These are phyloP conservation scores for Lentithecium fluviatile DNA, from an alignment of 495 filamentous ascomycete genomes.

Conservation along the genomic window DNA sequence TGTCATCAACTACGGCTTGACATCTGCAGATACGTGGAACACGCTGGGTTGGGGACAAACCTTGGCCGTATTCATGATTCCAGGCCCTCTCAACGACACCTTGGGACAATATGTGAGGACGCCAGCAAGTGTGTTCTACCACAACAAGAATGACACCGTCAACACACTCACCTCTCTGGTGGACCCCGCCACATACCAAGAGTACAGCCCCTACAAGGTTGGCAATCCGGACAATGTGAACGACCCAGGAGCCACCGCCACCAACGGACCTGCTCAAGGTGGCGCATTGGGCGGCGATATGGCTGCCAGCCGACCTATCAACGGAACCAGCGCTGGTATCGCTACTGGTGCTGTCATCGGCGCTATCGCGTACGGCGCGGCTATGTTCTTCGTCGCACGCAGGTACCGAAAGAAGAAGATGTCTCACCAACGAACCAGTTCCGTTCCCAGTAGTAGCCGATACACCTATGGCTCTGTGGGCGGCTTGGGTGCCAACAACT, in stretches of 20 bases:
- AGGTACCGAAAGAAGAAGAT: slow-evolving; percentile 87
- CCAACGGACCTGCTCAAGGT: slow-evolving; percentile 29
- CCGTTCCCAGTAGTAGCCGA: slow-evolving; percentile 48
- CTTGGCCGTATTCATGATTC: slow-evolving; percentile 72
- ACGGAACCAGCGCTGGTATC: slow-evolving; percentile 79
- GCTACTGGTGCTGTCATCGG: slow-evolving; percentile 73
- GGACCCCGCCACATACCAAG: slow-evolving; percentile 64
- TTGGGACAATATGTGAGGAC: slow-evolving; percentile 65
- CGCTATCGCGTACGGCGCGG: slow-evolving; percentile 91
- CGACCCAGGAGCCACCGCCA: slow-evolving; percentile 36
- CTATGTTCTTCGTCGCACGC: slow-evolving; percentile 94
- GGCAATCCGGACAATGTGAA: slow-evolving; percentile 50
- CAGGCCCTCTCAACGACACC: slow-evolving; percentile 59
- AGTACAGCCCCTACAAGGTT: slow-evolving; percentile 58
- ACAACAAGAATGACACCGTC: slow-evolving; percentile 58
- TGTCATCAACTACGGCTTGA: slow-evolving; percentile 67
- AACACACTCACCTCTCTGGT: slow-evolving; percentile 73
- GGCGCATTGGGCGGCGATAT: slow-evolving; percentile 49
- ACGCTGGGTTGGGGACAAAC: slow-evolving; percentile 80
- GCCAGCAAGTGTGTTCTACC: slow-evolving; percentile 70
- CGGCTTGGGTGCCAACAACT: slow-evolving; percentile 54
- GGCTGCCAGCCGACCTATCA: slow-evolving; percentile 56
- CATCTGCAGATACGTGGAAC: slow-evolving; percentile 71
- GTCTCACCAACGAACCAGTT: slow-evolving; percentile 74
- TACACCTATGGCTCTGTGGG: slow-evolving; percentile 52